Percentiles rank a stretch among this genome's conserved stretches.
phyloP scores from a whole-genome alignment of 371 early-diverging fungal species.

The Rhizopus microsporus region DNA sequence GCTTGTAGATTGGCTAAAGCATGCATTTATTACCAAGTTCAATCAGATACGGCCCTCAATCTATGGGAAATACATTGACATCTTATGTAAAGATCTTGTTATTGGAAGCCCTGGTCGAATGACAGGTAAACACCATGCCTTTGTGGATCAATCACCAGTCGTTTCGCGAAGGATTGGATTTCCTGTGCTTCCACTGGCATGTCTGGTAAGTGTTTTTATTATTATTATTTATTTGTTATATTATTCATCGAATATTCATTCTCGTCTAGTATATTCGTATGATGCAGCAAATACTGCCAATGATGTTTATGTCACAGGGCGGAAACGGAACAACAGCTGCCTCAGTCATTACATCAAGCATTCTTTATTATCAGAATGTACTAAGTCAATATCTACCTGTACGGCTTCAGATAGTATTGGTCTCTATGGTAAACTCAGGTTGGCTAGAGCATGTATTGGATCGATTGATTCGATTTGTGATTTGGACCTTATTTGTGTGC shows the following conservation, averaged over 20 bases:
- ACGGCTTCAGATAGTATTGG: conserved; percentile 29
- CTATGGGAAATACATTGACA: conserved; percentile 84
- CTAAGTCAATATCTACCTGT: conserved; percentile 31
- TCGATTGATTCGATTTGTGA: conserved; percentile 24
- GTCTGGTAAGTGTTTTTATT: conserved; percentile 67
- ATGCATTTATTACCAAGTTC: conserved; percentile 96
- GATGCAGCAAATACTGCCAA: conserved; percentile 69
- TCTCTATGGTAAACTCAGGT: conserved; percentile 32
- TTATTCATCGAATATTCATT: neutral
- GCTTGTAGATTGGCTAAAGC: conserved; percentile 97
- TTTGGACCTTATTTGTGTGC: conserved; percentile 24
- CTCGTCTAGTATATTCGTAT: conserved; percentile 58
- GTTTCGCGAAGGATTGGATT: conserved; percentile 93
- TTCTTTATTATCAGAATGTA: conserved; percentile 27
- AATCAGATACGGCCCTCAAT: conserved; percentile 90
- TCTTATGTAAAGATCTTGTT: conserved; percentile 86
- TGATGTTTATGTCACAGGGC: conserved; percentile 52
- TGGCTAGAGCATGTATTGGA: conserved; percentile 46
- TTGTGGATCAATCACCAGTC: conserved; percentile 84
- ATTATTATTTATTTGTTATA: conserved; percentile 5
- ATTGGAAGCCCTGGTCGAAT: conserved; percentile 59
- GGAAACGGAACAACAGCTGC: conserved; percentile 17
- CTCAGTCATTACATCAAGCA: conserved; percentile 20
- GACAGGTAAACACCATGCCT: conserved; percentile 43
- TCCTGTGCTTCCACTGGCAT: conserved; percentile 86